These are phyloP conservation scores for Osmanthus fragrans DNA, from an alignment of 257 asterid genomes.

Conservation along the genomic window DNA sequence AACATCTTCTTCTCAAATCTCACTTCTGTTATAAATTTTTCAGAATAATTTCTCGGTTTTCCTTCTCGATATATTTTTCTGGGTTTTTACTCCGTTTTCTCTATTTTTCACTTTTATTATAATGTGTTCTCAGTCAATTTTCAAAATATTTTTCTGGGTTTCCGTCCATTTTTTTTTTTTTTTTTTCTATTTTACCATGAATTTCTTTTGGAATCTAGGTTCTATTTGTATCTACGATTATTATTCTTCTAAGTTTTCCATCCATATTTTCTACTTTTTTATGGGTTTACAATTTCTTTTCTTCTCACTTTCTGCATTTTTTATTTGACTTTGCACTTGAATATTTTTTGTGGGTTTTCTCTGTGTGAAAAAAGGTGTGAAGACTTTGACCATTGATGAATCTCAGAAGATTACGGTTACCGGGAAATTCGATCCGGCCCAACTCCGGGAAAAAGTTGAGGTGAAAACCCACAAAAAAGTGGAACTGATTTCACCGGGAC, in stretches of 20 bases:
- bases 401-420: conserved; percentile 33
- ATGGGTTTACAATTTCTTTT: too few species aligned
- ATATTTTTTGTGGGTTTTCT: not conserved
- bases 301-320: not conserved
- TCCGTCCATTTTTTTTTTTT: not conserved
- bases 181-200: not conserved
- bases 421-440: conserved; percentile 39
- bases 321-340: not conserved
- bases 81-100: not conserved
- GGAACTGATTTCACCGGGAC: conserved; percentile 39
- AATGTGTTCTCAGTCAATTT: not conserved
- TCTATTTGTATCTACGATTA: not conserved
- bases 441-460: conserved; percentile 38
- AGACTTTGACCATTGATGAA: conserved; percentile 27
- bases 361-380: conserved; percentile 30
- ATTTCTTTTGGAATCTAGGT: not conserved
- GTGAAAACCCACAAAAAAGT: conserved; percentile 29
- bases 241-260: too few species aligned
- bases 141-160: not conserved
- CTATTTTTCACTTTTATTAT: too few species aligned
- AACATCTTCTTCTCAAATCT: not conserved
- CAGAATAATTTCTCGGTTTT: not conserved
- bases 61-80: not conserved
- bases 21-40: not conserved
- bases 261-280: too few species aligned